A percentile compares a stretch with the other conserved stretches of the same genome.
These are phyloP conservation scores for Lotus japonicus DNA, from an alignment of 306 rosid genomes.

Conservation along the genomic window DNA sequence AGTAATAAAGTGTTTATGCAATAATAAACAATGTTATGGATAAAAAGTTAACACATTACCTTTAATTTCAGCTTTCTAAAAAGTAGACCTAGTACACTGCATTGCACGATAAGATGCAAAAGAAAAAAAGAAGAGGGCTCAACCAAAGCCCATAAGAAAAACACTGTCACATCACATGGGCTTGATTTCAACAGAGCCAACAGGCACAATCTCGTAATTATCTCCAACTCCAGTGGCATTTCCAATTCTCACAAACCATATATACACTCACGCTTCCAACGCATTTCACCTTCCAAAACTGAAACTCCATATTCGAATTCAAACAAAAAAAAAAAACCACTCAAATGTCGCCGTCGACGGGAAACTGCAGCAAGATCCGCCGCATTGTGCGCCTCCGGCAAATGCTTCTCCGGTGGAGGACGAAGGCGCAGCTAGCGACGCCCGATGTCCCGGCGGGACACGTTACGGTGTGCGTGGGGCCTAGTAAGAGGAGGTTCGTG, in stretches of 20 bases:
- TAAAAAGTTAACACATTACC: conserved; percentile 9
- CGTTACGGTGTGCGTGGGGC: conserved; percentile 82
- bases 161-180: conserved; percentile 25
- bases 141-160: conserved; percentile 26
- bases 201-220: conserved; percentile 52
- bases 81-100: conserved; percentile 24
- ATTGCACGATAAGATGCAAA: not conserved
- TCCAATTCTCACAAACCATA: not conserved
- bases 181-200: conserved; percentile 6
- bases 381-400: conserved; percentile 78
- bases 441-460: conserved; percentile 81
- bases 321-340: not conserved
- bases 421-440: conserved; percentile 40
- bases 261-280: conserved; percentile 4
- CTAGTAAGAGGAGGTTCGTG: conserved; percentile 50
- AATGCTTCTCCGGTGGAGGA: conserved; percentile 79
- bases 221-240: conserved; percentile 33
- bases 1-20: not conserved
- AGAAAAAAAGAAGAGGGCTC: conserved; percentile 23
- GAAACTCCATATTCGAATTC: not conserved
- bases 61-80: conserved; percentile 13
- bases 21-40: not conserved
- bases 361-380: conserved; percentile 60
- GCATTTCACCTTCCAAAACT: not conserved
- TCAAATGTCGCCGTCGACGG: conserved; percentile 37